A percentile compares a stretch with the other conserved stretches of the same genome.
phyloP scores from a whole-genome alignment of 164 flowering plant genomes.

The Vitis cinerea region DNA sequence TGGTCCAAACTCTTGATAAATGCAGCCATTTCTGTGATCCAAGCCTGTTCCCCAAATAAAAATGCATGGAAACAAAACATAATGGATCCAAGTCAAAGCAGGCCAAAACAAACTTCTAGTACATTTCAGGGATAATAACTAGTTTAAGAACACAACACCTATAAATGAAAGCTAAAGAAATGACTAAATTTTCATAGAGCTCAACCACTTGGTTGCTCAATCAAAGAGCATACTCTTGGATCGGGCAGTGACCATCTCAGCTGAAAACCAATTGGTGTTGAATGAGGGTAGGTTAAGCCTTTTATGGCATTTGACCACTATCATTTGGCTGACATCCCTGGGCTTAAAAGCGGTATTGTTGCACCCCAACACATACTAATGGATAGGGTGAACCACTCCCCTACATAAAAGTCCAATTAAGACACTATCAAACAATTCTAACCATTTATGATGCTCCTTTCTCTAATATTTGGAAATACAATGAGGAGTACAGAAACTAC shows the following conservation, averaged over 20 bases:
- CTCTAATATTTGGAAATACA: too few species aligned
- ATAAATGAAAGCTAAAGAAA: neutral
- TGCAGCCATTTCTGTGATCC: slow-evolving; percentile 64
- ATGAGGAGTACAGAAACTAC: too few species aligned
- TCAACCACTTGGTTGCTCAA: neutral
- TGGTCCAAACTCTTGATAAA: slow-evolving; percentile 53
- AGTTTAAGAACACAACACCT: neutral
- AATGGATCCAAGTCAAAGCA: neutral
- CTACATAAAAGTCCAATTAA: too few species aligned
- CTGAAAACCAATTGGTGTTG: too few species aligned
- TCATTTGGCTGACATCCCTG: too few species aligned
- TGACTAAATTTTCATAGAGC: neutral
- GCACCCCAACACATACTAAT: too few species aligned
- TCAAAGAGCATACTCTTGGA: neutral
- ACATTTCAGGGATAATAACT: neutral
- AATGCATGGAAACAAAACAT: neutral
- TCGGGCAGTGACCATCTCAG: too few species aligned
- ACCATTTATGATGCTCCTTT: neutral
- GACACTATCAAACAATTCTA: neutral
- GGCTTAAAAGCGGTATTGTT: too few species aligned
- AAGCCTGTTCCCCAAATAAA: slow-evolving; percentile 30
- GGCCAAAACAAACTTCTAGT: neutral
- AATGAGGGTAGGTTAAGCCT: too few species aligned
- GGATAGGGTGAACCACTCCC: too few species aligned
- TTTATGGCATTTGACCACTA: too few species aligned